phyloP scores from a whole-genome alignment of 129 eudicot genomes.

The Flaveria robusta region DNA sequence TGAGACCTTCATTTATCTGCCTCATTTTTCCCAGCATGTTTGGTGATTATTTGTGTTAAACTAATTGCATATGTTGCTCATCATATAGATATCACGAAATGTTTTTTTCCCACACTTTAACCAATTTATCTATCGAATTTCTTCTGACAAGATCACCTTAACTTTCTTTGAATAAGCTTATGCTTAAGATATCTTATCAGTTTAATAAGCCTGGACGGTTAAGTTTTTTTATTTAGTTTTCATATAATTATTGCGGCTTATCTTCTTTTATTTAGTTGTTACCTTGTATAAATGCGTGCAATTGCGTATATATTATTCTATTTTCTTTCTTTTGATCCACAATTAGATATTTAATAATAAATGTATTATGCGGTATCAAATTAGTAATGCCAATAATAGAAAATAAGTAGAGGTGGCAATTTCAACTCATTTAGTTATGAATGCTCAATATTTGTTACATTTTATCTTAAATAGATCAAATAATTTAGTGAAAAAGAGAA shows the following conservation, averaged over 20 bases:
- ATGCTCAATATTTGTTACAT: too few relatives aligned
- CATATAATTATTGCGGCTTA: background rate
- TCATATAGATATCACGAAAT: background rate
- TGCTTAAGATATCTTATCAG: too few relatives aligned
- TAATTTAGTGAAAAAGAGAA: background rate
- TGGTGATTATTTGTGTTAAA: background rate
- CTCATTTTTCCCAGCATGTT: background rate
- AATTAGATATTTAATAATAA: background rate
- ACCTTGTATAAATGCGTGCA: background rate
- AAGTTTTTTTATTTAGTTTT: background rate
- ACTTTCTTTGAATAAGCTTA: too few relatives aligned
- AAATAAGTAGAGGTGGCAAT: background rate
- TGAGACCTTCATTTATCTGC: background rate
- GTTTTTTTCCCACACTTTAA: background rate
- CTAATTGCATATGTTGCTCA: conserved; percentile 5
- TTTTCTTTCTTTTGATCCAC: background rate
- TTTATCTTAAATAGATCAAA: background rate
- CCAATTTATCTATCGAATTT: background rate
- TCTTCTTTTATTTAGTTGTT: background rate
- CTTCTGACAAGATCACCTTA: background rate
- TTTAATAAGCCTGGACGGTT: background rate
- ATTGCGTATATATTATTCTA: background rate
- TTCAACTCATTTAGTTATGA: background rate
- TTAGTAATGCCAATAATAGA: background rate
- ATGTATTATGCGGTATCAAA: background rate